Evolutionary conservation across 148 eudicot genomes (phyloP), one percentile per base, ranked within the genome.

Genomic region (Agrostemma githago): DNA sequence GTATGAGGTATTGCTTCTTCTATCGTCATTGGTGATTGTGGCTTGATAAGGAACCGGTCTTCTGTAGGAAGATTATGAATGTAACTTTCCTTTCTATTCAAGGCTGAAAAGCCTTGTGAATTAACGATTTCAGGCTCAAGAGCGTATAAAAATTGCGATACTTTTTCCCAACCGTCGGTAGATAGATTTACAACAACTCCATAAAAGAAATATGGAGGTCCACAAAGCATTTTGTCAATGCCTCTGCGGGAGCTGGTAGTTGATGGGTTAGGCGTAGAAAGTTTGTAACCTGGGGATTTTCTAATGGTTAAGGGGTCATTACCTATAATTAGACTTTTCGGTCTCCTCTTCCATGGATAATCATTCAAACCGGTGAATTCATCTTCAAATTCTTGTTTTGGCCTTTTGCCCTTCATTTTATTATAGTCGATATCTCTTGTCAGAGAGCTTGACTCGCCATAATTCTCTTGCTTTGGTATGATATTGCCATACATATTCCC

Each of bases 121-220:
- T 86, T 77, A 2, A 74, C 89, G 73, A 83, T 83, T 76, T 95
- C 99, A 4, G 99, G 99, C 72, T 90, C 81, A 54, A 90, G 59
- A 0, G 88, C 86, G 37, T 85, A 90, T 71, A 92, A 68, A 73
- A 87, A 92, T 64, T 92, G 89, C 19, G 99, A 87, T 75, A 92
- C 85, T 70, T 90, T 95, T 34, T 70, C 46, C 99, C 99, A 95
- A 65, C 83, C 85, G 10, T 80, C 88, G 11, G 66, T 79, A 5
- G 91, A 82, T 76, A 92, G 74, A 75, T 80, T 90, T 68, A 85
- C 76, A 4, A 92, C 85, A 69, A 87, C 87, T 34, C 97, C 99
- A 42, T 95, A 95, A 10, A 95, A 79, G 84, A 95, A 95, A 82
- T 85, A 95, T 3, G 99, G 99, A 66, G 89, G 85, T 70, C 86